Evolutionary conservation across 208 protist species (phyloP), one percentile per base, ranked within the genome.

Genomic region (Crithidia sp.): DNA sequence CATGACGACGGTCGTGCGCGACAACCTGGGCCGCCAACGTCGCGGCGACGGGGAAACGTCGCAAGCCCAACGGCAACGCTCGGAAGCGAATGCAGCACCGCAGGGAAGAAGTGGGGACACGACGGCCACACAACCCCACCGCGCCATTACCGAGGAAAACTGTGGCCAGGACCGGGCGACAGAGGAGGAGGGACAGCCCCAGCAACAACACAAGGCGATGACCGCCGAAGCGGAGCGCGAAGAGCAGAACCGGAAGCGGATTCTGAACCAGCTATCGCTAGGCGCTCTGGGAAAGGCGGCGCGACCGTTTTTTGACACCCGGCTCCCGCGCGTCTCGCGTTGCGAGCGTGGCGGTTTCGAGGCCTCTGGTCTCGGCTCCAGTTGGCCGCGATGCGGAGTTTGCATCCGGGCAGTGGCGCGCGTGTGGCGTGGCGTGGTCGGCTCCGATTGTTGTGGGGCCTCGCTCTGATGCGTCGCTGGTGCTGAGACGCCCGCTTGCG

Each of bases 261-360:
- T 77, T 40, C 58, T 67, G 28, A 68, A 67, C 36, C 63, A 67
- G 7, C 54, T 67, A 45, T 7, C 62, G 39, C 39, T 72, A n/a
- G 54, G 65, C 0, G 73, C 73, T 13, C 43, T 69, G 12, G 73
- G 74, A 49, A 60, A 57, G n/a, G 74, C 74, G 14, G 74, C 74
- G 41, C 54, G 56, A 7, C 53, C 66, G 40, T 67, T 79, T 8
- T 64, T 63, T 36, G 47, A 53, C 19, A 49, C 53, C 17, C 16
- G 57, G 37, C 50, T 53, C 28, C 36, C 36, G 16, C 56, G 61
- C 50, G 64, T 62, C 1, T 40, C 47, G 13, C 19, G 9, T n/a
- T 37, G 16, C 19, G 50, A 60, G 28, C 28, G 28, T 28, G 28
- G 28, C 28, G 28, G 28, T 28, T 2, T 28, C 28, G 28, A 28